phyloP scores from a whole-genome alignment of 1,284 basidiomycete genomes.

The Marasmius sp. region DNA sequence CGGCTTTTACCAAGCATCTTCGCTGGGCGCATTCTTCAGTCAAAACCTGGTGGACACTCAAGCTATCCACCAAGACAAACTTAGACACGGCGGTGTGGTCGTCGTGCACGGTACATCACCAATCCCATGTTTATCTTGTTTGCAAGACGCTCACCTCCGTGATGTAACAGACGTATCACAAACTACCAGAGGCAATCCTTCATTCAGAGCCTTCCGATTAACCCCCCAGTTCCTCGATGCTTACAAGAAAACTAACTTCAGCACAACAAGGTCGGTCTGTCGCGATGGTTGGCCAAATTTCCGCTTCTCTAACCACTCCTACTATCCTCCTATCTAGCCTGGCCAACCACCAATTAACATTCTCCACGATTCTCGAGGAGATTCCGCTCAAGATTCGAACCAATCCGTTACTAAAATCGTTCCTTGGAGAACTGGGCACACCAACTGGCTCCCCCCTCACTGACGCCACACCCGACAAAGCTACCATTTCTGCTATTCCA shows the following conservation, averaged over 20 bases:
- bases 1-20: conserved; percentile 94
- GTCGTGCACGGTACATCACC: conserved; percentile 77
- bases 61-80: conserved; percentile 76
- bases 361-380: conserved; percentile 88
- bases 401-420: conserved; percentile 84
- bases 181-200: conserved; percentile 82
- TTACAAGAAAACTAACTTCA: conserved; percentile 87
- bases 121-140: not conserved
- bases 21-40: conserved; percentile 90
- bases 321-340: conserved; percentile 50
- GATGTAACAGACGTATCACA: conserved; percentile 60
- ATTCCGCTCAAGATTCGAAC: conserved; percentile 89
- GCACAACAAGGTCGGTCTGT: conserved; percentile 67
- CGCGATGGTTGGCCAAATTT: not conserved
- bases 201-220: conserved; percentile 90
- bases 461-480: conserved; percentile 38
- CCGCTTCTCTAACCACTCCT: not conserved
- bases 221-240: conserved; percentile 85
- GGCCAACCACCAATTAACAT: conserved; percentile 84
- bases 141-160: not conserved
- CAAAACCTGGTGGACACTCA: conserved; percentile 90
- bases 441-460: conserved; percentile 33
- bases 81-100: conserved; percentile 85
- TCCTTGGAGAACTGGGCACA: conserved; percentile 72
- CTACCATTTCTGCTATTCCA: conserved; percentile 40